Evolutionary conservation across 768 basidiomycete species (phyloP), one percentile per base, ranked within the genome.

Genomic region (Gymnopilus dilepis): DNA sequence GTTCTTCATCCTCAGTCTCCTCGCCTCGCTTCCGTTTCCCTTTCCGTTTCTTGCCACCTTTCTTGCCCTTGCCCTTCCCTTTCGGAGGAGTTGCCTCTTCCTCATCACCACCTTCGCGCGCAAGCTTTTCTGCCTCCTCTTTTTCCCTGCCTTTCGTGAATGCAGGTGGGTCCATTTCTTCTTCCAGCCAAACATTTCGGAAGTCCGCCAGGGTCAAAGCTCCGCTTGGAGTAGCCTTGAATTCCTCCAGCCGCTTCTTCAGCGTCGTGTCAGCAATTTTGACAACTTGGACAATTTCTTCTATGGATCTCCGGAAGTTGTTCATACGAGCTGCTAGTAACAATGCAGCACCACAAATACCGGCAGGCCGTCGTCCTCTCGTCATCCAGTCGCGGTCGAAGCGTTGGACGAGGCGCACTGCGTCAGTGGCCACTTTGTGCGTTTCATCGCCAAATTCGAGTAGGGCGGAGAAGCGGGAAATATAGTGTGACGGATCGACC

Each of bases 361-460:
- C 97, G 0, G 97, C 95, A 0, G 97, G 97, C 6, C 97, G 86
- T 21, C 97, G 88, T 13, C 97, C 97, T 38, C 90, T 89, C 13
- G 93, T 90, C 86, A 99, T 96, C 97, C 97, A 99, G 75, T 99
- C 97, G 24, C 94, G 84, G 70, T 94, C 90, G 76, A 99, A 98
- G 31, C 97, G 79, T 61, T 92, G 89, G 33, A 99, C 95, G 47
- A 99, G 90, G 7, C 95, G 91, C 3, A 92, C 87, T 7, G 97
- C 97, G 70, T 99, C 97, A 4, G 90, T 87, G 1, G 97, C 95
- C 5, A 99, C 95, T 61, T 86, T 88, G 68, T 92, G 87, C 1
- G 94, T 95, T 72, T 97, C 95, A 48, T 96, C 95, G 3, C 96
- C 96, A 66, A 99, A 98, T 73, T 97, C 96, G 50, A 99, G 90